Conservation (phyloP, 2,329 filamentous ascomycete genomes). For the Colletotrichum endophyticum region DNA sequence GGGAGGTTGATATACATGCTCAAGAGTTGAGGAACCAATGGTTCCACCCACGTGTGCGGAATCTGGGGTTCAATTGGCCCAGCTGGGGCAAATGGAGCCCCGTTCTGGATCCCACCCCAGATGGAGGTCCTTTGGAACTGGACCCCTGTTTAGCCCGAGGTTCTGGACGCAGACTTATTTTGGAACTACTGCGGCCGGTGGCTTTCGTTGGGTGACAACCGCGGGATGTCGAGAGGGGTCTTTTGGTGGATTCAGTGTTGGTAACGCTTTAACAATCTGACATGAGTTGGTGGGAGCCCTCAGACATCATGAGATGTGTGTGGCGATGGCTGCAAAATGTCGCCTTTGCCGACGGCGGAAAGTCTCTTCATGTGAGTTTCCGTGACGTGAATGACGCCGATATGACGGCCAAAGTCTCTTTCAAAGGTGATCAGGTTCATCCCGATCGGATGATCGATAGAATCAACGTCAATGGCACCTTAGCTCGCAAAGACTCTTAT, state of each 20-base stretch:
- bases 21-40: neutral
- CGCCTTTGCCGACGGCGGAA: neutral
- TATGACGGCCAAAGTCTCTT: neutral
- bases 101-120: neutral
- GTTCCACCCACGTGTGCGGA: conserved; percentile 11
- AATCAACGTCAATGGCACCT: neutral
- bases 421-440: neutral
- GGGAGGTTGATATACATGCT: conserved; percentile 3
- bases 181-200: neutral
- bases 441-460: neutral
- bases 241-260: neutral
- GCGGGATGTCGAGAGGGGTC: neutral
- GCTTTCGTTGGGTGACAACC: neutral
- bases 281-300: neutral
- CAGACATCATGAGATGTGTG: neutral
- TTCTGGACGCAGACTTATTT: neutral
- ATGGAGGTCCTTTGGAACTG: neutral
- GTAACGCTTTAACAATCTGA: neutral
- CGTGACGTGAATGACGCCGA: neutral
- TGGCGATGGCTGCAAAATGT: neutral
- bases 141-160: neutral
- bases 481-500: neutral
- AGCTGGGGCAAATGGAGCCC: neutral
- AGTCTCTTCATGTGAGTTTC: neutral
- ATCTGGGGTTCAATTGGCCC: conserved; percentile 13